phyloP scores from a whole-genome alignment of 1,139 yeast species.

The Scheffersomyces lignicola region DNA sequence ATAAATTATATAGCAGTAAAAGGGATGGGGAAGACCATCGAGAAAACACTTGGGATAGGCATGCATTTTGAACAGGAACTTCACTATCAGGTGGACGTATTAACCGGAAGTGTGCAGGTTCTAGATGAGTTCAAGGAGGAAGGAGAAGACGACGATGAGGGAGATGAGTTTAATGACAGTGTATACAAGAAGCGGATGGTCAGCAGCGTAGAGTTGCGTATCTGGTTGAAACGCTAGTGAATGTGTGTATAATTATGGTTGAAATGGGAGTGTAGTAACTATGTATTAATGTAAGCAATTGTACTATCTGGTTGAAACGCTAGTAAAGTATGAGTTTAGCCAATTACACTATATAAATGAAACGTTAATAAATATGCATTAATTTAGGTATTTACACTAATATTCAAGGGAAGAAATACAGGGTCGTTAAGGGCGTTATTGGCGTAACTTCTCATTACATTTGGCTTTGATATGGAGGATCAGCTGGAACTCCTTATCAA shows the following conservation, averaged over 20 bases:
- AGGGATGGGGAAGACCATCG: slow-evolving; percentile 71
- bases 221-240: slow-evolving; percentile 36
- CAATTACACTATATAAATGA: too few species aligned
- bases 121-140: slow-evolving; percentile 52
- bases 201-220: slow-evolving; percentile 57
- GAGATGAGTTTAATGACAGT: slow-evolving; percentile 38
- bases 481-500: slow-evolving; percentile 6
- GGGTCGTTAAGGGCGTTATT: too few species aligned
- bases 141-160: slow-evolving; percentile 20
- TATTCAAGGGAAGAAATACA: too few species aligned
- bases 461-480: slow-evolving; percentile 6
- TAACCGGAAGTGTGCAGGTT: slow-evolving; percentile 60
- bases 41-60: slow-evolving; percentile 53
- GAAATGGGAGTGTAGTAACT: too few species aligned
- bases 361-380: too few species aligned
- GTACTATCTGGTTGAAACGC: background rate
- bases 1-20: slow-evolving; percentile 49
- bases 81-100: slow-evolving; percentile 49
- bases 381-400: too few species aligned
- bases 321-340: background rate
- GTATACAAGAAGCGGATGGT: slow-evolving; percentile 51
- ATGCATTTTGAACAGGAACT: slow-evolving; percentile 49
- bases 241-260: slow-evolving; percentile 10
- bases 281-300: background rate
- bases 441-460: slow-evolving; percentile 4